These are phyloP conservation scores for Trichoderma guizhouense DNA, from an alignment of 2,329 filamentous ascomycete species.

Conservation along the genomic window DNA sequence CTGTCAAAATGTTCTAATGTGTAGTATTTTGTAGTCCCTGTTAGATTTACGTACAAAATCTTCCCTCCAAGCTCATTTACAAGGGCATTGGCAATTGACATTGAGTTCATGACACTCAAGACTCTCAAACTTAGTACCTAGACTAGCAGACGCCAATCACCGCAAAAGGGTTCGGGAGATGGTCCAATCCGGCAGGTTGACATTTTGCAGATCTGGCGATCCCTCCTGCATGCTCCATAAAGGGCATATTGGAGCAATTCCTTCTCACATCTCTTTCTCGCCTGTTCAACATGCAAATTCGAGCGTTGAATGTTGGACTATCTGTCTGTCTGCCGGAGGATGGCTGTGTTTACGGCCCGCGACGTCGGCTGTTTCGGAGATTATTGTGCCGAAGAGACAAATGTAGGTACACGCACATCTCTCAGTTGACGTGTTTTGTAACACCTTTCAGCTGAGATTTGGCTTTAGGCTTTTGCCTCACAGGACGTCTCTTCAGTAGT, in stretches of 20 bases:
- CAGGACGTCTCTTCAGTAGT: not conserved
- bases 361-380: not conserved
- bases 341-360: not conserved
- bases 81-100: not conserved
- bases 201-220: not conserved
- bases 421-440: not conserved
- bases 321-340: not conserved
- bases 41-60: not conserved
- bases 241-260: not conserved
- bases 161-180: conserved; percentile 9
- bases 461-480: not conserved
- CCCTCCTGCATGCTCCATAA: not conserved
- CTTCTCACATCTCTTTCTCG: not conserved
- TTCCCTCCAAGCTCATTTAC: not conserved
- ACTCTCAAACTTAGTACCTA: not conserved
- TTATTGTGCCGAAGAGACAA: not conserved
- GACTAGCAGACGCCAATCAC: conserved; percentile 1
- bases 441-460: not conserved
- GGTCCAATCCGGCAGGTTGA: conserved; percentile 9
- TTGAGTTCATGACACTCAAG: not conserved
- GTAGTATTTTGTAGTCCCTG: not conserved
- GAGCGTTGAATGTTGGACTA: not conserved
- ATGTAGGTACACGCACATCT: not conserved
- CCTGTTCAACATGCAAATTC: not conserved
- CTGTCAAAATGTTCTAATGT: not conserved